Evolutionary conservation across 2,329 filamentous ascomycete species (phyloP).

Genomic region (Pestalotiopsis fici): DNA sequence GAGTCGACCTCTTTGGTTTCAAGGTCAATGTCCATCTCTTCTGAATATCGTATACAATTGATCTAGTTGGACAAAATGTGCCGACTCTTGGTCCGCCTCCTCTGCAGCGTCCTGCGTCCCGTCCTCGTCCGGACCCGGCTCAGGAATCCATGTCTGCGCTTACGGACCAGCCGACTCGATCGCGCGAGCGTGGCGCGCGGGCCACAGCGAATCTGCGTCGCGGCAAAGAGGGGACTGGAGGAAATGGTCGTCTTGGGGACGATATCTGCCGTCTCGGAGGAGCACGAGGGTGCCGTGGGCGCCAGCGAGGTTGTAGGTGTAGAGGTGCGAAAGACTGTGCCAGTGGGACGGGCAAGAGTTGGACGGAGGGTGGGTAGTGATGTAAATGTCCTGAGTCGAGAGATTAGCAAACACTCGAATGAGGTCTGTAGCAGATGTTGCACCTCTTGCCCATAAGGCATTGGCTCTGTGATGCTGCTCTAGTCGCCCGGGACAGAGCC

Average conservation of each 20-base stretch:
- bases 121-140: conserved; percentile 49
- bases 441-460: conserved; percentile 1
- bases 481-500: conserved; percentile 7
- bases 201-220: conserved; percentile 56
- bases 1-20: neutral
- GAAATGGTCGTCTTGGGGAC: conserved; percentile 48
- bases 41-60: neutral
- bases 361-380: conserved; percentile 50
- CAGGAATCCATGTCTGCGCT: conserved; percentile 60
- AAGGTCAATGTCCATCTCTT: neutral
- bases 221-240: conserved; percentile 52
- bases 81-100: conserved; percentile 55
- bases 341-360: conserved; percentile 14
- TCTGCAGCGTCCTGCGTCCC: conserved; percentile 52
- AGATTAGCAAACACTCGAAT: neutral
- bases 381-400: conserved; percentile 42
- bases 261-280: conserved; percentile 14
- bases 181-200: conserved; percentile 60
- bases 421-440: neutral
- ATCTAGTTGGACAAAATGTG: conserved; percentile 38
- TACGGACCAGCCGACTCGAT: conserved; percentile 56
- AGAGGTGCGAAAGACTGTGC: conserved; percentile 20
- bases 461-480: neutral
- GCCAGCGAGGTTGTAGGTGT: conserved; percentile 20
- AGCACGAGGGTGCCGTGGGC: conserved; percentile 16